These are phyloP conservation scores for Nematodospora valgi DNA, from an alignment of 805 yeast species.

Conservation along the genomic window DNA sequence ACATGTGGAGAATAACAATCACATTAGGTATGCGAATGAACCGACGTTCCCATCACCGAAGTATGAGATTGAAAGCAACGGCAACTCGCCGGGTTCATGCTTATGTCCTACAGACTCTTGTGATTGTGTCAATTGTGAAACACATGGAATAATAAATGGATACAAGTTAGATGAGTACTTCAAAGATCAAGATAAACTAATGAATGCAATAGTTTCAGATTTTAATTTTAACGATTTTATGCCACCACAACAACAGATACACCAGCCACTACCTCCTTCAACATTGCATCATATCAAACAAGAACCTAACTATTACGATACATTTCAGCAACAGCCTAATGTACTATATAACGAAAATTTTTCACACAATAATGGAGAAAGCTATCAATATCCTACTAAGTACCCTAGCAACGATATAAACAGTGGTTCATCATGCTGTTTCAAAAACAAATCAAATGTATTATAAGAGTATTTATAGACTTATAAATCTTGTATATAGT, in stretches of 20 bases:
- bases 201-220: not conserved
- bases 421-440: too few species aligned
- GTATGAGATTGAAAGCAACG: not conserved
- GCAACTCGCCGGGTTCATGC: constrained; percentile 12
- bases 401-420: too few species aligned
- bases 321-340: too few species aligned
- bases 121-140: constrained; percentile 42
- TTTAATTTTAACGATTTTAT: constrained; percentile 2
- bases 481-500: too few species aligned
- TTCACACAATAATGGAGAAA: too few species aligned
- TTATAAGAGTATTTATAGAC: too few species aligned
- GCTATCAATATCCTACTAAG: too few species aligned
- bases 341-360: too few species aligned
- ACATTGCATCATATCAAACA: too few species aligned
- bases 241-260: not conserved
- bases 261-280: not conserved
- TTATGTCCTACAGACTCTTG: constrained; percentile 26
- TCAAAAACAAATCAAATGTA: too few species aligned
- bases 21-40: not conserved
- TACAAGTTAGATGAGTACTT: constrained; percentile 33
- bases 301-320: too few species aligned
- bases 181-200: constrained; percentile 5
- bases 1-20: too few species aligned
- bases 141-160: constrained; percentile 44
- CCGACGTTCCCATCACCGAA: not conserved